Base-by-base conservation (phyloP, 805 yeast genomes). In the Ogataea kodamae region DNA sequence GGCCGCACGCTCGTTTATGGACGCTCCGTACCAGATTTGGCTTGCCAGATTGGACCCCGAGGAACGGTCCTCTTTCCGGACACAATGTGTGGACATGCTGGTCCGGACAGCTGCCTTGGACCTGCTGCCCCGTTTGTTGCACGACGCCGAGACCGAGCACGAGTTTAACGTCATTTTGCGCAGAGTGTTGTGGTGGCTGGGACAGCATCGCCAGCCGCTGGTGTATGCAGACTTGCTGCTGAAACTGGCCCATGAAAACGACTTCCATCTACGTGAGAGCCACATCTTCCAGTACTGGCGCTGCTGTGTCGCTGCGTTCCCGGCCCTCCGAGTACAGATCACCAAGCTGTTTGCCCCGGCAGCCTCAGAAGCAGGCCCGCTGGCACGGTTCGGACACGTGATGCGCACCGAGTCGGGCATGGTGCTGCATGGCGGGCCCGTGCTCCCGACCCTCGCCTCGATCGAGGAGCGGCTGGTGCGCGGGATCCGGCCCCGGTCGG, bases 171-270 rank as follows among this genome's bases (percentile, higher is more conserved):
- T 12, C 2, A 28, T 48, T 28, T 12, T 49, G 18, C 30, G 25
- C 9, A 32, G 28, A 11, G 28, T 56, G 2, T 17, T 50, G 2
- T 34, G 39, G 13, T 40, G 46, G 40, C 20, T 53, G 9, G 47
- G 37, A 12, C 28, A 30, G 9, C 29, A 41, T 12, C 30, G 38
- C 11, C 40, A 44, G 10, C 52, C 60, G 2, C 51, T 50, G 6
- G 23, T 48, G 3, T 37, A 52, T 15, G 40, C 47, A 9, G 21
- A 31, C 10, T 30, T 56, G 10, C 28, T 55, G 40, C 18, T 46
- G 33, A 40, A 51, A 58, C 14, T 58, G 52, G 35, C 56, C 49
- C n/a, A 49, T 45, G 46, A 56, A 11, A 22, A 38, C 5, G 42
- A 40, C 3, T 33, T 47, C n/a, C 28, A 24, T 15, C 38, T 49